Conservation (phyloP, 2,329 filamentous ascomycete genomes). For the Pseudopithomyces maydicus region DNA sequence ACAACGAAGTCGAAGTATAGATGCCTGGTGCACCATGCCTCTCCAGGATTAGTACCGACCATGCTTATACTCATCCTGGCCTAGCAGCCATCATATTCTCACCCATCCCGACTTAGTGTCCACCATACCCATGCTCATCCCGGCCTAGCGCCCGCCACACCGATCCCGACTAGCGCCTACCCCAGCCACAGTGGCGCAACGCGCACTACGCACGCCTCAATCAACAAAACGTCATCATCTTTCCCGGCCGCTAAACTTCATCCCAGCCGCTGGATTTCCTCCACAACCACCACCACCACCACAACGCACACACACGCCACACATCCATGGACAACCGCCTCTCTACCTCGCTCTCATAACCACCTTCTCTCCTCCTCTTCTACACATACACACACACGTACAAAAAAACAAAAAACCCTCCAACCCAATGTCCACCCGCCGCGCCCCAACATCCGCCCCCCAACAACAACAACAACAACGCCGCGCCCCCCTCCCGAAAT, state of each 20-base stretch:
- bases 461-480: constrained; percentile 19
- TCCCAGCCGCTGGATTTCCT: background rate
- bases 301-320: background rate
- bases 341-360: no score
- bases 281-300: background rate
- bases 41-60: no score
- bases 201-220: no score
- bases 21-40: no score
- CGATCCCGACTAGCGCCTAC: background rate
- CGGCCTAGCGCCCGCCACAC: background rate
- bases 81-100: no score
- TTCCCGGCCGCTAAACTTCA: background rate
- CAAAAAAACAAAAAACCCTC: no score
- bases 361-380: no score
- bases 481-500: background rate
- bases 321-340: background rate
- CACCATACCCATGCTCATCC: no score
- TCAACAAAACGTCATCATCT: constrained; percentile 13
- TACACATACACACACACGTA: no score
- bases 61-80: no score
- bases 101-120: no score
- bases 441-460: constrained; percentile 27
- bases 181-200: constrained; percentile 9
- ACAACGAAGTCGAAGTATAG: no score
- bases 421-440: constrained; percentile 11